A percentile compares a stretch with the other conserved stretches of the same genome.
phyloP scores from a whole-genome alignment of 352 stramenopile species.

The Globisporangium sylvaticum region DNA sequence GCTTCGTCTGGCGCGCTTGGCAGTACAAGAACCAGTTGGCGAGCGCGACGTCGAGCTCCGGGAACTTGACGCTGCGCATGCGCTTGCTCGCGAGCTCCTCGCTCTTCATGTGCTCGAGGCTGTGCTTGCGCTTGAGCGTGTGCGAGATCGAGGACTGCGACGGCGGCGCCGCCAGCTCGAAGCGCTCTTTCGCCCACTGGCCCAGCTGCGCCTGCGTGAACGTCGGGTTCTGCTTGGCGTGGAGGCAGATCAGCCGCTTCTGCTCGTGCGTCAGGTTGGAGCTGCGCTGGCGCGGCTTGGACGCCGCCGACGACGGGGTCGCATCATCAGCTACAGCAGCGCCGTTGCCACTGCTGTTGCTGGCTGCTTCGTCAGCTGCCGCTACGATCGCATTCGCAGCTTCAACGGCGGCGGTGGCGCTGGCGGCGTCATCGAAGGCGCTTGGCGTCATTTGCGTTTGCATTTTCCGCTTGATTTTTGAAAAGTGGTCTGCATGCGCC shows the following conservation, averaged over 20 bases:
- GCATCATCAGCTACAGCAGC: background rate
- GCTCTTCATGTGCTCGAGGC: conserved; percentile 70
- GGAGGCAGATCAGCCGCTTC: conserved; percentile 75
- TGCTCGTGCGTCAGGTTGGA: conserved; percentile 79
- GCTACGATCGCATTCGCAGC: background rate
- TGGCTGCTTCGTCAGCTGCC: background rate
- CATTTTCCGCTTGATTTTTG: background rate
- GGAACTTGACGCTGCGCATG: conserved; percentile 71
- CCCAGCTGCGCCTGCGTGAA: conserved; percentile 69
- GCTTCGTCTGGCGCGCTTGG: conserved; percentile 45
- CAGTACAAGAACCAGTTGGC: conserved; percentile 81
- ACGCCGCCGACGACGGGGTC: background rate
- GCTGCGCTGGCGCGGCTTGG: conserved; percentile 50
- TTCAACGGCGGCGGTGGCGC: background rate
- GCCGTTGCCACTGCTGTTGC: no score
- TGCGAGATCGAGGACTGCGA: conserved; percentile 82
- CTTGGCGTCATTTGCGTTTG: background rate
- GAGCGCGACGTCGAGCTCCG: conserved; percentile 71
- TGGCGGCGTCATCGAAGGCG: background rate
- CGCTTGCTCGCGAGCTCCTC: conserved; percentile 77
- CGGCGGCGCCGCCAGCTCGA: conserved; percentile 51
- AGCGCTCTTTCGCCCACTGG: conserved; percentile 70
- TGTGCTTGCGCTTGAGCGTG: conserved; percentile 69
- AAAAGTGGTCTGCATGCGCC: no score
- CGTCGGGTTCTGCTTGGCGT: conserved; percentile 68